phyloP scores from a whole-genome alignment of 2,329 filamentous ascomycete genomes.

The Aureobasidium sp. region DNA sequence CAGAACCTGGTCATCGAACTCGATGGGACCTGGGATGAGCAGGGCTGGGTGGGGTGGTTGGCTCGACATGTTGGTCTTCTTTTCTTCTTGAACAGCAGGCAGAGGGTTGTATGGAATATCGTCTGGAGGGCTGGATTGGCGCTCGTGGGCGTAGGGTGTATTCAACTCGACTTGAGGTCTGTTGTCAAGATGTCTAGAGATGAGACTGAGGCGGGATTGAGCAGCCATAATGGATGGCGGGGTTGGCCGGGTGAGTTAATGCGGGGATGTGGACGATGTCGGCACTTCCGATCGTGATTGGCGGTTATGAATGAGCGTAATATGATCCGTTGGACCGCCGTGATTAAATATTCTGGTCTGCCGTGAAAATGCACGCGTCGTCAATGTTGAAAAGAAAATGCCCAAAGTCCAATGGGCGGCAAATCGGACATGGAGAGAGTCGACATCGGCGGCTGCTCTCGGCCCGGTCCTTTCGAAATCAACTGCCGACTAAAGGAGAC shows the following conservation, averaged over 20 bases:
- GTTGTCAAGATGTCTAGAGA: conserved; percentile 54
- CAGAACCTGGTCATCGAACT: conserved; percentile 95
- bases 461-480: background rate
- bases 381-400: conserved; percentile 2
- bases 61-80: conserved; percentile 45
- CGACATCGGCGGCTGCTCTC: conserved; percentile 7
- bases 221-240: conserved; percentile 6
- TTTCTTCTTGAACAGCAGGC: conserved; percentile 23
- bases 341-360: background rate
- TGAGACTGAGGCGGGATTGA: conserved; percentile 47
- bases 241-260: conserved; percentile 1
- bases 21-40: conserved; percentile 94
- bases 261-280: conserved; percentile 2
- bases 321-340: conserved; percentile 1
- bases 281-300: background rate
- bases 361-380: background rate
- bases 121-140: conserved; percentile 45
- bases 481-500: background rate
- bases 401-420: conserved; percentile 3
- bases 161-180: conserved; percentile 53
- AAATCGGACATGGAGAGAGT: conserved; percentile 1
- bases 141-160: conserved; percentile 57
- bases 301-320: background rate
- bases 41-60: conserved; percentile 63
- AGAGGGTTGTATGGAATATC: conserved; percentile 41